Evolutionary conservation across 805 yeast species (phyloP), one percentile per base, ranked within the genome.

Genomic region (Candida sphagnicola): DNA sequence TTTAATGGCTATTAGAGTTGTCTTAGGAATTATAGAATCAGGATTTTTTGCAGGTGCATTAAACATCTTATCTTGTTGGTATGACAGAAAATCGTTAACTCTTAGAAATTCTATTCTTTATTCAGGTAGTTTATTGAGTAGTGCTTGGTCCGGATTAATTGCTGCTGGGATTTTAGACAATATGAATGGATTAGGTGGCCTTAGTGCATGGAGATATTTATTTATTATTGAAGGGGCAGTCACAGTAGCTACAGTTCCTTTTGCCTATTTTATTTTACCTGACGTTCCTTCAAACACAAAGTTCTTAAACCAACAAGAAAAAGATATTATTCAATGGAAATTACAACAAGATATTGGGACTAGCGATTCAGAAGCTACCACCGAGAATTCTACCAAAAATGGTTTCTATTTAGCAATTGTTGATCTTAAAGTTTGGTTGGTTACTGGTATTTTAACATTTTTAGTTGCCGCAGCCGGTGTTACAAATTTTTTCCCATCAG

Each of bases 401-500:
- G 62, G 72, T 1, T 55, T 70, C 39, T 37, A 52, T 23, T 47
- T 70, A 28, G 64, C 74, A 4, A 37, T 59, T 28, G 59, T 53
- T 33, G 78, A 73, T 45, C 36, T 59, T 31, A 72, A 72, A 40
- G 70, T 68, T n/a, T 72, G 77, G 77, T 50, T 63, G n/a, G 51
- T 72, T 26, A 64, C 72, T 13, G 72, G 70, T 34, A 60, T 62
- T 37, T 57, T 70, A 18, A 57, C 75, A 2, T 69, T 67, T 55
- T 56, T 72, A 21, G 82, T 74, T 35, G 78, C 78, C 18, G 80
- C 82, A 28, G 73, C 78, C 46, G 81, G 82, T 53, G 80, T 77
- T 34, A 74, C 80, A 14, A 72, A 77, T 51, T 77, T 75, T 53
- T 78, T 77, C 64, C 84, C 84, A 18, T 67, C 82, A 1, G 77